Evolutionary conservation across 23 red algal genomes (phyloP), one percentile per base, ranked within the genome.

Genomic region (Gracilaria domingensis): DNA sequence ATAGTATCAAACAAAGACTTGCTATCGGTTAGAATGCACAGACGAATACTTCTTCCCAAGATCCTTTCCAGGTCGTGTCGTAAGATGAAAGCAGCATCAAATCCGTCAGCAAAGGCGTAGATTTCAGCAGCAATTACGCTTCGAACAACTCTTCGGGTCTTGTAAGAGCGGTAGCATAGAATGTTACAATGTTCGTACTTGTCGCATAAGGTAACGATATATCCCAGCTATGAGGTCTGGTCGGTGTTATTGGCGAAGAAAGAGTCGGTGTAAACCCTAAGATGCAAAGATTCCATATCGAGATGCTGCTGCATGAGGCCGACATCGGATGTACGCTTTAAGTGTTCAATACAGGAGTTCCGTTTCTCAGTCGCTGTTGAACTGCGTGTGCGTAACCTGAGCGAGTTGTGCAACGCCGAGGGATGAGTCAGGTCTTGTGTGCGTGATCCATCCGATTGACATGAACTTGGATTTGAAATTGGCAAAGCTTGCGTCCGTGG

Each of bases 81-180:
- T 32, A 86, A 13, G 38, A 70, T 87, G 81, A 54, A 80, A 1
- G 53, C 66, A 0, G 23, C 66, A 60, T 86, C 90, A 80, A 93
- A 86, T 0, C 40, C 81, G 30, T 93, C 82, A 16, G 91, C 36
- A n/a, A 93, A 86, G 0, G 91, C 91, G 34, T 85, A 85, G 0
- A 82, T 39, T 61, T 89, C 74, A 49, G 1, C 92, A 12, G 23
- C 75, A 33, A 88, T 72, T 3, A 88, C 53, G 18, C 1, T 64
- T 0, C 64, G 24, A 11, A 75, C 83, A 23, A 95, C 84, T 16
- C 76, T n/a, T 32, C 40, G 34, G 8, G 54, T 54, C 28, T 95
- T 95, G 14, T 65, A 33, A 23, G 28, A 56, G 4, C 58, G 30
- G 57, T 42, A 94, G 21, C 36, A 44, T 9, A 94, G n/a, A 35